Percentiles rank a stretch among this genome's conserved stretches.
Conservation (phyloP, 2,329 filamentous ascomycete species). For the Aspergillus calidoustus region DNA sequence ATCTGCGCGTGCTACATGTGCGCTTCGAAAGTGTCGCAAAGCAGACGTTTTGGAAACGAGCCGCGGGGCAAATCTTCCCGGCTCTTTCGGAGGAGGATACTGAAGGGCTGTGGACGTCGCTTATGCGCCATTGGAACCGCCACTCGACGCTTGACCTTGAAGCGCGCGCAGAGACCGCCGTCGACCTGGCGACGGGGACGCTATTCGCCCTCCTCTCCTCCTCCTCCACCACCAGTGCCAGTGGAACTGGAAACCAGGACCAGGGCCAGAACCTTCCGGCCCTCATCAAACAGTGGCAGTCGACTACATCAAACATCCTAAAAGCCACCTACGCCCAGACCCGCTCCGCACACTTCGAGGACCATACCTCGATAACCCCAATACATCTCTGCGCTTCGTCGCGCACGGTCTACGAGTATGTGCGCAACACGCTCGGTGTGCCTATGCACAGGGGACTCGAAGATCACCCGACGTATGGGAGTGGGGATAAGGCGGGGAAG, state of each 20-base stretch:
- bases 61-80: background rate
- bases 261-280: background rate
- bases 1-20: constrained; percentile 47
- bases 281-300: constrained; percentile 13
- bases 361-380: constrained; percentile 14
- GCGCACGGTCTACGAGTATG: constrained; percentile 39
- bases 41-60: background rate
- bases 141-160: constrained; percentile 18
- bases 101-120: constrained; percentile 17
- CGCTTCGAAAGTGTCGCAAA: constrained; percentile 19
- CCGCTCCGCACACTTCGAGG: constrained; percentile 22
- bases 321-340: constrained; percentile 17
- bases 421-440: constrained; percentile 40
- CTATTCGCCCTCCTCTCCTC: constrained; percentile 11
- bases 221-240: background rate
- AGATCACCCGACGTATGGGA: constrained; percentile 33
- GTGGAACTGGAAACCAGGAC: too few relatives aligned
- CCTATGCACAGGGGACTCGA: constrained; percentile 37
- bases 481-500: constrained; percentile 7
- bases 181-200: constrained; percentile 9
- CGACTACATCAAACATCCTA: background rate
- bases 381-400: constrained; percentile 38
- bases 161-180: constrained; percentile 16
- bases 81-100: background rate
- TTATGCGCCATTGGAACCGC: constrained; percentile 24